Base-by-base conservation (phyloP, 2,329 filamentous ascomycete genomes). In the Alternaria infectoria region DNA sequence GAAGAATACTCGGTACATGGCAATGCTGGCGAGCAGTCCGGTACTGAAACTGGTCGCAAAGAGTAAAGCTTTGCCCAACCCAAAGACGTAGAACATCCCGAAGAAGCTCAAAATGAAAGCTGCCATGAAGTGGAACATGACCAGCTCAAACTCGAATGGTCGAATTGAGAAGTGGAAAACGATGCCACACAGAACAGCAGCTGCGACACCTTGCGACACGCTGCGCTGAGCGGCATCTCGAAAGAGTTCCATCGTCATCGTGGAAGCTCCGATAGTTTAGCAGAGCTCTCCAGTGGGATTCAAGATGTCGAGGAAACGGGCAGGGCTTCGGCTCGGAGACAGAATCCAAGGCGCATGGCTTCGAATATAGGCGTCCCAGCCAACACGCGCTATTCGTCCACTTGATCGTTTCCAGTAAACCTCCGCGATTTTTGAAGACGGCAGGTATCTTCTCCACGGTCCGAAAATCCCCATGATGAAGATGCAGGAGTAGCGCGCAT, bases 81-180 rank as follows among this genome's bases (percentile, higher is more conserved):
- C 49, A 54, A 65, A 56, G 3, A 54, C 23, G 44, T 65, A 73
- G 3, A 65, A 44, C 28, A 67, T 30, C 3, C 64, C 51, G 15
- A 71, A 26, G 45, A 69, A 71, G 13, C 57, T 23, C 5, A 66
- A 12, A 11, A 46, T 36, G 6, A 54, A 71, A 3, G 58, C 26
- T 3, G 62, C 64, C 47, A 75, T 70, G 61, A 69, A 74, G 40
- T 71, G 70, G 46, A 61, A 71, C 71, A 75, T 75, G 56, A 68
- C 45, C 5, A 67, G 30, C 44, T 75, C 73, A 52, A 74, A 74
- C 32, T 75, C 71, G 23, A 73, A 62, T 2, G 57, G 60, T 7
- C 54, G 57, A 26, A 70, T 67, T 2, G 51, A 59, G 4, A 70
- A 32, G 40, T 74, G 73, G 44, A 73, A 70, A 2, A 71, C n/a